phyloP scores from a whole-genome alignment of 495 filamentous ascomycete species.

The Hamigera avellanea region DNA sequence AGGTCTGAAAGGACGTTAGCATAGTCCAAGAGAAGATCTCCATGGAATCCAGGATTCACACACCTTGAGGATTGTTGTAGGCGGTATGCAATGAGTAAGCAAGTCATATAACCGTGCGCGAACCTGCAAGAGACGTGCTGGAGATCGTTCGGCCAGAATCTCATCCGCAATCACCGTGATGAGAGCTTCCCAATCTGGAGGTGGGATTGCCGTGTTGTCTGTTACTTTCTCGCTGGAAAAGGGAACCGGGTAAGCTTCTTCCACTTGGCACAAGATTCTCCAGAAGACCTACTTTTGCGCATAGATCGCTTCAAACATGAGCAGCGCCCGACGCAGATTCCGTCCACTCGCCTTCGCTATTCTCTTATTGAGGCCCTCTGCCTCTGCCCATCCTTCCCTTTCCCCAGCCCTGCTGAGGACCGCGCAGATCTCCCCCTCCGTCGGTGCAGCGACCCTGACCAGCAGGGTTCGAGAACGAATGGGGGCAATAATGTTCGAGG shows the following conservation, averaged over 20 bases:
- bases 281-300: slow-evolving; percentile 87
- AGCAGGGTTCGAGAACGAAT: slow-evolving; percentile 83
- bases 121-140: slow-evolving; percentile 72
- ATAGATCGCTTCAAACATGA: slow-evolving; percentile 95
- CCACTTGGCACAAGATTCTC: slow-evolving; percentile 8
- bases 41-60: slow-evolving; percentile 5
- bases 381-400: slow-evolving; percentile 64
- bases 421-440: slow-evolving; percentile 65
- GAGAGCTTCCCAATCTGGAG: slow-evolving; percentile 91
- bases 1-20: slow-evolving; percentile 32
- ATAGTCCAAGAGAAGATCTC: too few species aligned
- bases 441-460: slow-evolving; percentile 85
- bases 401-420: slow-evolving; percentile 64
- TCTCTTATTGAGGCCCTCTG: slow-evolving; percentile 58
- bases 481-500: slow-evolving; percentile 93
- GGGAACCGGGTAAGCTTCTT: neutral
- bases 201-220: slow-evolving; percentile 78
- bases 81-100: slow-evolving; percentile 89
- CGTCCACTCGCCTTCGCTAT: slow-evolving; percentile 88
- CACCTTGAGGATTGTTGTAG: slow-evolving; percentile 84
- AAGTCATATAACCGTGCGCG: slow-evolving; percentile 91
- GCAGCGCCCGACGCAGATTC: slow-evolving; percentile 76
- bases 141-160: slow-evolving; percentile 83
- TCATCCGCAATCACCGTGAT: slow-evolving; percentile 80
- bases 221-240: slow-evolving; percentile 70